Conservation (phyloP, 495 filamentous ascomycete species). For the Daldinia caldariorum region DNA sequence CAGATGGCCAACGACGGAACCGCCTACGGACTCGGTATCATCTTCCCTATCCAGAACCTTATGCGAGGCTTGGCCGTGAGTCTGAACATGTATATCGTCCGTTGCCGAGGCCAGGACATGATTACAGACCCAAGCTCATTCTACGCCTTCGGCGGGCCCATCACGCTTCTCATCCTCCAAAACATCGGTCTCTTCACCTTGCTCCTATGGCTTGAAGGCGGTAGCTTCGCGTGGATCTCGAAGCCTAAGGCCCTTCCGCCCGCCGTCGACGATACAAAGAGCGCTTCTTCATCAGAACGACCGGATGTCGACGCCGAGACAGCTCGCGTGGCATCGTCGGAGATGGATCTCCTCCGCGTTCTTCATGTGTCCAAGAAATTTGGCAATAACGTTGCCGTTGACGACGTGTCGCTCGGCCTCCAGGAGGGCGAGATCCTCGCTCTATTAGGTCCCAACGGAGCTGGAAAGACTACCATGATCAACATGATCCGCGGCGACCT, state of each 20-base stretch:
- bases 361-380: conserved; percentile 74
- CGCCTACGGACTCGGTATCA: conserved; percentile 72
- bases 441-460: conserved; percentile 77
- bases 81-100: conserved; percentile 43
- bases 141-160: conserved; percentile 73
- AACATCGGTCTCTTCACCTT: conserved; percentile 70
- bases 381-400: conserved; percentile 67
- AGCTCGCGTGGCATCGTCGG: conserved; percentile 61
- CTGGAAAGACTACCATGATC: conserved; percentile 80
- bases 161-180: conserved; percentile 78
- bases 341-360: conserved; percentile 69
- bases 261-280: conserved; percentile 27
- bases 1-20: conserved; percentile 69
- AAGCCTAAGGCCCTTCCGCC: conserved; percentile 40
- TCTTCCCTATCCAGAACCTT: conserved; percentile 59
- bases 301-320: conserved; percentile 40
- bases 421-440: conserved; percentile 74
- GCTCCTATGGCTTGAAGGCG: conserved; percentile 74
- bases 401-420: conserved; percentile 75
- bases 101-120: conserved; percentile 34
- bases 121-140: conserved; percentile 53
- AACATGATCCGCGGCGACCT: conserved; percentile 78
- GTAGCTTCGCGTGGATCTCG: conserved; percentile 53
- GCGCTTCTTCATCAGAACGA: conserved; percentile 11
- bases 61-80: conserved; percentile 39